Evolutionary conservation across 371 early-diverging fungal species (phyloP), one percentile per base, ranked within the genome.

Genomic region (Haplosporangium sp.): DNA sequence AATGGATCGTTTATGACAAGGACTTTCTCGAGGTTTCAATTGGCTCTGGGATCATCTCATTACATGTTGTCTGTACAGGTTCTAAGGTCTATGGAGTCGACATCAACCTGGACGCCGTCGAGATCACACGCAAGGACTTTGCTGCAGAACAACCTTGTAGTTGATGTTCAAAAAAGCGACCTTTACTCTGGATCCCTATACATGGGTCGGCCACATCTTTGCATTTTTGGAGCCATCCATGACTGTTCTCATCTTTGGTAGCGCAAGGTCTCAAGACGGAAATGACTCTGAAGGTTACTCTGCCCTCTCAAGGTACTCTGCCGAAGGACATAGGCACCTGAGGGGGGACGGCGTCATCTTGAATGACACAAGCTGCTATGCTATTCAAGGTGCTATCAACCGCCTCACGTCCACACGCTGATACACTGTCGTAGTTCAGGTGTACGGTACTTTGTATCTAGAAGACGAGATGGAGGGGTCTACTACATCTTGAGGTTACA

Each of bases 181-280:
- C 65, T 65, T 23, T 65, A 42, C 58, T 13, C 52, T 65, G 51
- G 58, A 57, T 21, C 37, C 38, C n/a, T 41, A 20, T 6, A 41
- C 55, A 20, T 18, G 23, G 11, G 38, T 58, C 38, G 57, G 57
- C 8, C 57, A 46, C n/a, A 57, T 65, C 58, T n/a, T n/a, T n/a
- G n/a, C n/a, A n/a, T n/a, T 65, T 65, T 40, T 65, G 57, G 52
- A 58, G 57, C 16, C 58, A 56, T 37, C 65, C 65, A 38, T 65
- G 65, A 58, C 65, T 57, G 43, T 37, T 46, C 12, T 65, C 57
- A 1, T 9, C 40, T 9, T 1, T 16, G 3, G 45, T 64, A 0
- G 50, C 40, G 7, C 16, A 41, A 13, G 57, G 55, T 14, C 64
- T 64, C 48, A 18, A 40, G n/a, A 14, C 66, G 1, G 66, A 65